A percentile compares a stretch with the other conserved stretches of the same genome.
Conservation (phyloP, 495 filamentous ascomycete genomes). For the Penicillium subrubescens region DNA sequence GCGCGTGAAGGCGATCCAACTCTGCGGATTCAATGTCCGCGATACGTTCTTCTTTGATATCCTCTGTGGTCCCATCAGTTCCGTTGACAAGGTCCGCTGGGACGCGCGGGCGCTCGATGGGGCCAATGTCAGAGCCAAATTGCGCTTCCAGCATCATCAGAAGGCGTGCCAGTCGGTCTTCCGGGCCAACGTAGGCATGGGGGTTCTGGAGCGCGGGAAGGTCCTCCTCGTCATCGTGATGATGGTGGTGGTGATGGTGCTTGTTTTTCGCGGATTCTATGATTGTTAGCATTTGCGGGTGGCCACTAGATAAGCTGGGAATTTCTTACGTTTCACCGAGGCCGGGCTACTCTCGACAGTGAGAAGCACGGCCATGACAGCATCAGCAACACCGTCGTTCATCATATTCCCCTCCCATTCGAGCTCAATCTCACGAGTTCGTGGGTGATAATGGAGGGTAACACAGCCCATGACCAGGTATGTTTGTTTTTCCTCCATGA, state of each 20-base stretch:
- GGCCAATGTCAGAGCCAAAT: conserved; percentile 77
- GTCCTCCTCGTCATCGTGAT: conserved; percentile 41
- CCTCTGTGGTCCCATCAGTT: conserved; percentile 30
- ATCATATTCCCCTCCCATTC: conserved; percentile 98
- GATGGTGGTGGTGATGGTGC: conserved; percentile 51
- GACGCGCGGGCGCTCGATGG: conserved; percentile 69
- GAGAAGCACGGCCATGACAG: conserved; percentile 87
- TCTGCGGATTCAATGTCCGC: conserved; percentile 62
- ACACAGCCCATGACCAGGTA: conserved; percentile 93
- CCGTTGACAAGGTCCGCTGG: conserved; percentile 44
- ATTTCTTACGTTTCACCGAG: conserved; percentile 82
- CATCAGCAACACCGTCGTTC: conserved; percentile 96
- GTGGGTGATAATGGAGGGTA: conserved; percentile 64
- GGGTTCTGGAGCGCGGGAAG: conserved; percentile 56
- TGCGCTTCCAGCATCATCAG: conserved; percentile 97
- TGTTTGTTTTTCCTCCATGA: conserved; percentile 43
- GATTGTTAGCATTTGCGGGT: not conserved
- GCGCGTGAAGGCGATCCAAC: conserved; percentile 67
- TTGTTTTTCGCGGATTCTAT: conserved; percentile 59
- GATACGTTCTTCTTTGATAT: conserved; percentile 37
- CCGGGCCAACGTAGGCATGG: conserved; percentile 67
- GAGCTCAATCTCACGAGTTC: conserved; percentile 76
- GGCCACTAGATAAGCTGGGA: not conserved
- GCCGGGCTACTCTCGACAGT: conserved; percentile 91
- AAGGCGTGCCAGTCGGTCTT: conserved; percentile 77